phyloP scores from a whole-genome alignment of 495 filamentous ascomycete species.

The Chaetomium cochliodes region DNA sequence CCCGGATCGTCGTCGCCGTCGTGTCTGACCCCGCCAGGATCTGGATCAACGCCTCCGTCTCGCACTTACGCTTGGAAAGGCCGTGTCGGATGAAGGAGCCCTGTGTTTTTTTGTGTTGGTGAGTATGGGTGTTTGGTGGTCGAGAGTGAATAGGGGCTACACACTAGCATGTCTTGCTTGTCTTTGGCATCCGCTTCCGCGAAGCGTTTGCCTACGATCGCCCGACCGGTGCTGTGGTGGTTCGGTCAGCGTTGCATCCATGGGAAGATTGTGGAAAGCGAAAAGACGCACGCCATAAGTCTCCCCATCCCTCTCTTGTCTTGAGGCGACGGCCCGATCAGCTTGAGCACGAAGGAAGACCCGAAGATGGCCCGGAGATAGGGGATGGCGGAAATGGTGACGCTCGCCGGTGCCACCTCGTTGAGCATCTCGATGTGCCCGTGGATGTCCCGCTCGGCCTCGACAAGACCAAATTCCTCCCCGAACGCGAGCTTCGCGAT shows the following conservation, averaged over 20 bases:
- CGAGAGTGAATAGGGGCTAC: constrained; percentile 17
- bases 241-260: constrained; percentile 42
- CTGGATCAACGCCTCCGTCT: constrained; percentile 44
- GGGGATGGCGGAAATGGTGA: constrained; percentile 29
- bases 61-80: constrained; percentile 33
- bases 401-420: constrained; percentile 35
- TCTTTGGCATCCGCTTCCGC: constrained; percentile 27
- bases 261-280: constrained; percentile 49
- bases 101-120: background rate
- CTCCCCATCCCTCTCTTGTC: constrained; percentile 46
- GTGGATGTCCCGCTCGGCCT: constrained; percentile 48
- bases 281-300: constrained; percentile 33
- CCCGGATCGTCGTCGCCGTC: constrained; percentile 57
- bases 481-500: constrained; percentile 52
- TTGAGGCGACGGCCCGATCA: constrained; percentile 55
- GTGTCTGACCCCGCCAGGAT: constrained; percentile 64
- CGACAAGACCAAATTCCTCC: constrained; percentile 50
- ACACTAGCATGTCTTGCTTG: constrained; percentile 41
- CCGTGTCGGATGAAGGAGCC: constrained; percentile 39
- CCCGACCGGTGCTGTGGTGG: constrained; percentile 17
- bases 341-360: constrained; percentile 50
- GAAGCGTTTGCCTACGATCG: constrained; percentile 39
- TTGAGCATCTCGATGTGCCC: constrained; percentile 42
- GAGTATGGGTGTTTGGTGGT: background rate
- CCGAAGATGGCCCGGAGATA: constrained; percentile 42